Base-by-base conservation (phyloP, 768 basidiomycete genomes). In the Cantharellus cinnabarinus region DNA sequence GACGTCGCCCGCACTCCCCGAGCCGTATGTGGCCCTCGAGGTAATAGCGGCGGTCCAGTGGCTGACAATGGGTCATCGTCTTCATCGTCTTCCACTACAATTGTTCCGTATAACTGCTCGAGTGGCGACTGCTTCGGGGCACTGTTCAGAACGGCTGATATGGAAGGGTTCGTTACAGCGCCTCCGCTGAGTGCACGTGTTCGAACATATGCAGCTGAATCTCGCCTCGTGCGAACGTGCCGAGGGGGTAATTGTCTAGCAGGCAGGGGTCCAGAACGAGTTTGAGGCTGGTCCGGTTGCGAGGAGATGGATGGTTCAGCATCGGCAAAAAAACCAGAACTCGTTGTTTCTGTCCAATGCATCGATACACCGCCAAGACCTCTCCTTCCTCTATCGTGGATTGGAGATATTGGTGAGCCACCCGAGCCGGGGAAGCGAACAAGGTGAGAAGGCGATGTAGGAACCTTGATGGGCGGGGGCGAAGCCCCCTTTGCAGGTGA, bases 391-490 rank as follows among this genome's bases (percentile, higher is more conserved):
- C 44, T 48, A 10, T 48, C 44, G 10, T 10, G 44, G 10, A 10
- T 29, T 10, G 44, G 44, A 10, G 44, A 48, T 1, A 29, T 10
- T 29, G 44, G 10, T 48, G 10, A 29, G 29, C 20, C 20, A 29
- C 20, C 20, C 20, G 44, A 48, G 10, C 44, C 44, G 20, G 39
- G 41, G 39, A 58, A 50, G n/a, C 4, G 42, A 4, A 58, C 3
- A 58, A 48, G 37, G 42, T 50, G 2, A 38, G 42, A n/a, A 60
- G 56, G 74, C 73, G 3, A 66, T 64, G 20, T 69, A 58, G 38
- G 79, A 74, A 7, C 66, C 63, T 52, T 77, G 72, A 41, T 39
- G 41, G 5, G 71, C 67, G 56, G 64, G 58, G 62, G 35, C 41
- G 63, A 48, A 40, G 42, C 29, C 40, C 20, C 34, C 42, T 44